Evolutionary conservation across 2,329 filamentous ascomycete species (phyloP).

Genomic region (Colletotrichum godetiae): DNA sequence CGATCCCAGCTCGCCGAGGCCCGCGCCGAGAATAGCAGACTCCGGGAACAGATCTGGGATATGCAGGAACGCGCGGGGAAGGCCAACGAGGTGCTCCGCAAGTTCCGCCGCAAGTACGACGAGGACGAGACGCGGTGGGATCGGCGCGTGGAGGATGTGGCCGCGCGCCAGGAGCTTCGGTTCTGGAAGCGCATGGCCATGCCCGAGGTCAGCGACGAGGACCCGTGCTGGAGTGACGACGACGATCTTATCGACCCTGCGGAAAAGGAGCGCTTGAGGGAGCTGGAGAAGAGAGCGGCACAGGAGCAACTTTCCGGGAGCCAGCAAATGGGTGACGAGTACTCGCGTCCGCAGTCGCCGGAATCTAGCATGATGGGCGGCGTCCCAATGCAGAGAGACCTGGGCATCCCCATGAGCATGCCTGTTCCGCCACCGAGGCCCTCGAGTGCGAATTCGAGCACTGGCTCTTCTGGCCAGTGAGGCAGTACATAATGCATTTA

Average conservation of each 20-base stretch:
- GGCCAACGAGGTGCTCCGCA: constrained; percentile 68
- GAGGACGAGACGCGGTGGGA: constrained; percentile 67
- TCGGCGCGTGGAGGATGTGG: constrained; percentile 62
- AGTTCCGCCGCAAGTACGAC: constrained; percentile 67
- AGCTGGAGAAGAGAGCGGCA: constrained; percentile 59
- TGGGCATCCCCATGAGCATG: constrained; percentile 43
- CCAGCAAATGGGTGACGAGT: constrained; percentile 47
- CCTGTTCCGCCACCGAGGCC: constrained; percentile 53
- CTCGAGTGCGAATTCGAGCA: constrained; percentile 55
- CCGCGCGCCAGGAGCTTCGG: constrained; percentile 67
- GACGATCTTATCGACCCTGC: constrained; percentile 71
- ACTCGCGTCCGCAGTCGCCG: constrained; percentile 43
- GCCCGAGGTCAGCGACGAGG: constrained; percentile 69
- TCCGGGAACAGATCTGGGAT: constrained; percentile 75
- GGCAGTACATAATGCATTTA: constrained; percentile 40
- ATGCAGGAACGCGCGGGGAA: constrained; percentile 71
- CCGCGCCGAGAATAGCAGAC: constrained; percentile 70
- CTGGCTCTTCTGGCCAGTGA: constrained; percentile 54
- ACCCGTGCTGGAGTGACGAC: constrained; percentile 72
- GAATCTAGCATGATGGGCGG: constrained; percentile 49
- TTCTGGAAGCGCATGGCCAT: constrained; percentile 77
- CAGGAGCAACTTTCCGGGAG: constrained; percentile 50
- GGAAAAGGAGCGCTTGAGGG: constrained; percentile 67
- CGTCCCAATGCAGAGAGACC: constrained; percentile 53
- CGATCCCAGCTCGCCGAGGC: constrained; percentile 73